Conservation (phyloP, 2,329 filamentous ascomycete genomes). For the Didymella lethalis region DNA sequence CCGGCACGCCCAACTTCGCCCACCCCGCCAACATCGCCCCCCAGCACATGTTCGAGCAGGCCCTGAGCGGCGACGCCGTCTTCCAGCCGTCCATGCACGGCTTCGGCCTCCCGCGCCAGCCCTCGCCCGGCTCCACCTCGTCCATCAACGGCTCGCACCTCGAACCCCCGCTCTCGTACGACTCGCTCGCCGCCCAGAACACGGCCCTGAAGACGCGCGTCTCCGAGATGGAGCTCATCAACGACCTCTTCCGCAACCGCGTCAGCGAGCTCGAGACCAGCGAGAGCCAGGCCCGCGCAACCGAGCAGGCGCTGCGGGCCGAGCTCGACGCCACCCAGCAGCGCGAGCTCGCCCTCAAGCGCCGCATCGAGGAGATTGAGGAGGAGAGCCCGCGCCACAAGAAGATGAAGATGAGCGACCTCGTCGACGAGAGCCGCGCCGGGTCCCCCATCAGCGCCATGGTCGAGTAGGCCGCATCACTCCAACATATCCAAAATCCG, state of each 20-base stretch:
- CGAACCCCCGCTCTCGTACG: slow-evolving; percentile 78
- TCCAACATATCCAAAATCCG: background rate
- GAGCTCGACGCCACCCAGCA: slow-evolving; percentile 77
- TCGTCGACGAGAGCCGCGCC: slow-evolving; percentile 56
- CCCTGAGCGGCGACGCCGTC: slow-evolving; percentile 70
- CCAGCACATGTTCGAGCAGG: slow-evolving; percentile 80
- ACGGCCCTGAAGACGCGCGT: slow-evolving; percentile 93
- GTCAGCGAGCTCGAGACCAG: slow-evolving; percentile 79
- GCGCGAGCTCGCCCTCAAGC: slow-evolving; percentile 82
- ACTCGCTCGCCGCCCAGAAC: slow-evolving; percentile 81
- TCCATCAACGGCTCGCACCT: slow-evolving; percentile 68
- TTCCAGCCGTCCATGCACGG: slow-evolving; percentile 65
- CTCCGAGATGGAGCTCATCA: slow-evolving; percentile 94
- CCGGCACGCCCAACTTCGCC: slow-evolving; percentile 77
- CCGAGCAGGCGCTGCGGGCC: slow-evolving; percentile 63
- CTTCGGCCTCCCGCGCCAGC: slow-evolving; percentile 50
- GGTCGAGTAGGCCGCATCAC: slow-evolving; percentile 32
- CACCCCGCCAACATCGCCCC: slow-evolving; percentile 71
- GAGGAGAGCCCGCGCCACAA: slow-evolving; percentile 60
- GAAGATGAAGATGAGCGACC: slow-evolving; percentile 64
- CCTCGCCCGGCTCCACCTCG: slow-evolving; percentile 66
- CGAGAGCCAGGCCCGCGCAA: slow-evolving; percentile 69
- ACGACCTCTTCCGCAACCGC: slow-evolving; percentile 70
- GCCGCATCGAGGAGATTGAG: slow-evolving; percentile 73
- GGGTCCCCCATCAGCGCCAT: slow-evolving; percentile 46